phyloP scores from a whole-genome alignment of 2,329 filamentous ascomycete genomes.

The Eutypella sp. region DNA sequence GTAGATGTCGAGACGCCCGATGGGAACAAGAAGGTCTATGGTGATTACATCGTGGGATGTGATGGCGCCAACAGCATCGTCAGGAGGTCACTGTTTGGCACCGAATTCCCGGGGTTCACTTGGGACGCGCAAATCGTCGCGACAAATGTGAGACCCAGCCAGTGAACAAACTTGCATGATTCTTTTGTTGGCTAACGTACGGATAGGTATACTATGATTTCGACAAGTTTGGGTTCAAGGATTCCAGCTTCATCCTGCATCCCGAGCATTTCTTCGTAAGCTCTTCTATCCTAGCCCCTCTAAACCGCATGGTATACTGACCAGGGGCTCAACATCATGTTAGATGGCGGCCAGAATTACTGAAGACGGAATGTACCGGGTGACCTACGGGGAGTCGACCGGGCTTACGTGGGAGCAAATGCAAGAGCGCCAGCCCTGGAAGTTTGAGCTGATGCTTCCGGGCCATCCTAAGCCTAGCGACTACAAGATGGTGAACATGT shows the following conservation, averaged over 20 bases:
- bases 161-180: neutral
- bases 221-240: constrained; percentile 45
- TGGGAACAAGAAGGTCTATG: constrained; percentile 32
- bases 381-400: constrained; percentile 56
- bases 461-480: constrained; percentile 53
- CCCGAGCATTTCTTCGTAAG: constrained; percentile 51
- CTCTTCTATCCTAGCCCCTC: constrained; percentile 1
- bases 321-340: neutral
- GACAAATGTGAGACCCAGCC: constrained; percentile 45
- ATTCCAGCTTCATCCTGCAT: constrained; percentile 58
- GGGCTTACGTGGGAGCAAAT: constrained; percentile 50
- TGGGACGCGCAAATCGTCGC: constrained; percentile 57
- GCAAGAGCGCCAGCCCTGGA: constrained; percentile 45
- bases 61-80: constrained; percentile 49
- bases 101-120: constrained; percentile 55
- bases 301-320: neutral
- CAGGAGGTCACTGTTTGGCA: constrained; percentile 45
- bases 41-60: constrained; percentile 52
- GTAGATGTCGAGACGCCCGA: constrained; percentile 36
- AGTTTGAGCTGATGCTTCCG: constrained; percentile 54
- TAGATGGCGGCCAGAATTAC: constrained; percentile 59
- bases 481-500: constrained; percentile 53
- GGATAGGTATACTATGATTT: constrained; percentile 58
- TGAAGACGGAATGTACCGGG: constrained; percentile 54
- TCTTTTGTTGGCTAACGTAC: neutral